A percentile compares a stretch with the other conserved stretches of the same genome.
Evolutionary conservation across 805 yeast genomes (phyloP).

Genomic region (Schwanniomyces sp.): DNA sequence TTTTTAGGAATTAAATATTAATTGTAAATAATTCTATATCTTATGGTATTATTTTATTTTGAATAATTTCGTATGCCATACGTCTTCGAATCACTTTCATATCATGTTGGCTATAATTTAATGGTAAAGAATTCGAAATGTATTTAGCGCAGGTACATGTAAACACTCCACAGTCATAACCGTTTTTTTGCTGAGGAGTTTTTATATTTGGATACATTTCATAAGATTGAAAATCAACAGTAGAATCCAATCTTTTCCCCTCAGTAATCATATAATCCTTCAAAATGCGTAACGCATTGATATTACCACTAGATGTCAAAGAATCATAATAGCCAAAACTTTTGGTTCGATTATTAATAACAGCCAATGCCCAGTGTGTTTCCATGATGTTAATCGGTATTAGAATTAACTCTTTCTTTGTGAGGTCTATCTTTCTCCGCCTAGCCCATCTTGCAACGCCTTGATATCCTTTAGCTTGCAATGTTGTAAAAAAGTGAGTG

Average conservation of each 20-base stretch:
- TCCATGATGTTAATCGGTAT: constrained; percentile 83
- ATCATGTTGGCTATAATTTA: constrained; percentile 64
- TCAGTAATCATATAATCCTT: constrained; percentile 68
- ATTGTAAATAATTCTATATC: constrained; percentile 1
- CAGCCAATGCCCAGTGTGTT: constrained; percentile 91
- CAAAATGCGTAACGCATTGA: constrained; percentile 44
- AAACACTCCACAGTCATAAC: constrained; percentile 94
- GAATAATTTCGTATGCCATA: constrained; percentile 63
- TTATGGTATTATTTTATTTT: constrained; percentile 17
- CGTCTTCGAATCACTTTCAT: constrained; percentile 65
- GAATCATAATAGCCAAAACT: constrained; percentile 79
- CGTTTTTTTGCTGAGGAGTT: constrained; percentile 85
- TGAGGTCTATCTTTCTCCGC: constrained; percentile 43
- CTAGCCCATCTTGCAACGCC: constrained; percentile 37
- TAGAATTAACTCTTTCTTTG: constrained; percentile 62
- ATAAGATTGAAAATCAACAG: constrained; percentile 19
- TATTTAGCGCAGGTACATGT: constrained; percentile 75
- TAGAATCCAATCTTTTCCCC: constrained; percentile 47
- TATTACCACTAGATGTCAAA: constrained; percentile 48
- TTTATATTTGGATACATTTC: constrained; percentile 21
- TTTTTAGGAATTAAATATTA: constrained; percentile 9
- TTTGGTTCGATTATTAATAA: constrained; percentile 60
- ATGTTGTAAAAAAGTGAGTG: constrained; percentile 81
- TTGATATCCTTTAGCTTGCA: constrained; percentile 69
- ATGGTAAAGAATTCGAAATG: constrained; percentile 48